Conservation (phyloP, 148 eudicot species). For the Amaranthus hypochondriacus region DNA sequence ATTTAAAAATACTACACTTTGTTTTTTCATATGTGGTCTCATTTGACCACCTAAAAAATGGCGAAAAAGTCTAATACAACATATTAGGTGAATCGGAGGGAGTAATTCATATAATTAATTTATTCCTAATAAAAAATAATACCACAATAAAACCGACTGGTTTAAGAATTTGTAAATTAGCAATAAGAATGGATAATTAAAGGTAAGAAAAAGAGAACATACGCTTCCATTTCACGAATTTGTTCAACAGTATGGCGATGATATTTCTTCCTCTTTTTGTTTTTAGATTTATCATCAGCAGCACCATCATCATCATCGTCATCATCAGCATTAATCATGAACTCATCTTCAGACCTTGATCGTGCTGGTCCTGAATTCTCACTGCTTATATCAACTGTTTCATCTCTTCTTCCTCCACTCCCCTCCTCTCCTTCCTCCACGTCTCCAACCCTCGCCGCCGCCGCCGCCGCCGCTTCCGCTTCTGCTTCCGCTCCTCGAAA, state of each 20-base stretch:
- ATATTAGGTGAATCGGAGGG: too few relatives aligned
- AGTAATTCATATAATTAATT: too few relatives aligned
- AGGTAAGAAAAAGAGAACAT: constrained; percentile 17
- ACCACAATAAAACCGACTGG: too few relatives aligned
- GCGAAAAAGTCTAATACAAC: too few relatives aligned
- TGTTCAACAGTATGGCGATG: constrained; percentile 92
- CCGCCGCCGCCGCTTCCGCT: constrained; percentile 25
- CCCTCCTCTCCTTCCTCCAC: constrained; percentile 11
- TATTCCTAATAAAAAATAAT: too few relatives aligned
- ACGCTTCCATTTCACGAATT: constrained; percentile 97
- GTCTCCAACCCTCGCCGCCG: constrained; percentile 23
- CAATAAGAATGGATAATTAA: too few relatives aligned
- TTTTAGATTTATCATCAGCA: constrained; percentile 33
- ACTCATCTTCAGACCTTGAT: constrained; percentile 69
- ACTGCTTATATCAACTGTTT: constrained; percentile 80
- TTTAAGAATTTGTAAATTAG: too few relatives aligned
- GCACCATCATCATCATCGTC: constrained; percentile 41
- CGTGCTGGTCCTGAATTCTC: constrained; percentile 76
- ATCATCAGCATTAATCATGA: constrained; percentile 27
- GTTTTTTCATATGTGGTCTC: too few relatives aligned
- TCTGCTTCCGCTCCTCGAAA: constrained; percentile 49
- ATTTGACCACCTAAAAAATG: too few relatives aligned
- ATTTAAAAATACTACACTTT: too few relatives aligned
- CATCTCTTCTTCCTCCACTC: constrained; percentile 38
- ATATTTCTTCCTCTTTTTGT: constrained; percentile 76